Conservation (phyloP, 164 flowering plant species). For the Nymphaea thermarum region DNA sequence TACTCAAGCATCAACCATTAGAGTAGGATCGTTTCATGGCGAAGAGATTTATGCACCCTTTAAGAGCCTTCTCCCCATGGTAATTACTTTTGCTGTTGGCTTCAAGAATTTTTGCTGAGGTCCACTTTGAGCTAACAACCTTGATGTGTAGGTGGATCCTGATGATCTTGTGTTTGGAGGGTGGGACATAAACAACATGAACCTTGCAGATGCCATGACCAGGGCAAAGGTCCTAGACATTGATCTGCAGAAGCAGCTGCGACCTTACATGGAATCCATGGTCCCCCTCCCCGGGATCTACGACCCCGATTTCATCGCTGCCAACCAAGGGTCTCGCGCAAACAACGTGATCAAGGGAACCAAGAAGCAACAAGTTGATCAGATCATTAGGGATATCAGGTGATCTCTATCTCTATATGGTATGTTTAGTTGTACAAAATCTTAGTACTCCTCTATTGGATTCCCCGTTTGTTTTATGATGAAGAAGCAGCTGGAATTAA, state of each 20-base stretch:
- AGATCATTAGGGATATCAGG: constrained; percentile 85
- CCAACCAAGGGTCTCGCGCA: constrained; percentile 89
- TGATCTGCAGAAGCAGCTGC: constrained; percentile 87
- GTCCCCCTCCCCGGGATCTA: constrained; percentile 96
- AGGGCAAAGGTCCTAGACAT: constrained; percentile 92
- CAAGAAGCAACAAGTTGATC: constrained; percentile 77
- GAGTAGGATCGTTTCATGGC: constrained; percentile 95
- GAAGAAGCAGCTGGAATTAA: no score
- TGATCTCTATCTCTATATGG: constrained; percentile 3
- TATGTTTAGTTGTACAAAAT: no score
- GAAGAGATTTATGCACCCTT: constrained; percentile 99
- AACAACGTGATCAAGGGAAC: constrained; percentile 84
- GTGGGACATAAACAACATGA: constrained; percentile 97
- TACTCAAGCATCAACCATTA: constrained; percentile 84
- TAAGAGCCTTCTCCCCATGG: constrained; percentile 99
- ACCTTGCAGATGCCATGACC: constrained; percentile 91
- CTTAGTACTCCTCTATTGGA: no score
- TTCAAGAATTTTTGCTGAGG: neutral
- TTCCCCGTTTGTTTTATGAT: no score
- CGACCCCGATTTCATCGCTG: constrained; percentile 96
- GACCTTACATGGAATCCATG: constrained; percentile 95
- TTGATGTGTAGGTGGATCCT: constrained; percentile 67
- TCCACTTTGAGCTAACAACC: neutral
- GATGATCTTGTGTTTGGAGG: constrained; percentile 95
- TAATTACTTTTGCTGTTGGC: constrained; percentile 6